A percentile compares a stretch with the other conserved stretches of the same genome.
Evolutionary conservation across 805 yeast genomes (phyloP).

Genomic region (Pichia eremophila): DNA sequence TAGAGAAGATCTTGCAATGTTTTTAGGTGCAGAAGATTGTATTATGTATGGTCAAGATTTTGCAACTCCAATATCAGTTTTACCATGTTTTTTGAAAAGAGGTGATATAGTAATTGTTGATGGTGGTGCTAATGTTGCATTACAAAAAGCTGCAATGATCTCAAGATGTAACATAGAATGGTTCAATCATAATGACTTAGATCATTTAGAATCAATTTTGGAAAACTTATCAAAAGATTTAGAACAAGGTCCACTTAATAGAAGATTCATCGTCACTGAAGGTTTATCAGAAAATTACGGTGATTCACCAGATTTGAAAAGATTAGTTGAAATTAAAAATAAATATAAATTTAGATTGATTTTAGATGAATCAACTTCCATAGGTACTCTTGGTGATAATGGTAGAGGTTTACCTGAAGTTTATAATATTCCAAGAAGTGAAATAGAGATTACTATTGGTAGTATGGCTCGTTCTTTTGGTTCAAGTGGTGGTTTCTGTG

Average conservation of each 20-base stretch:
- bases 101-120: constrained; percentile 92
- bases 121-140: constrained; percentile 58
- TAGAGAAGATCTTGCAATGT: constrained; percentile 66
- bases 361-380: constrained; percentile 77
- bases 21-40: constrained; percentile 67
- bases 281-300: constrained; percentile 79
- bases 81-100: constrained; percentile 90
- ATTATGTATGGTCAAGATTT: constrained; percentile 92
- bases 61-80: constrained; percentile 74
- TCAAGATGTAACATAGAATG: constrained; percentile 80
- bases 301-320: constrained; percentile 62
- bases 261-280: constrained; percentile 88
- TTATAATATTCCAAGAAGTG: constrained; percentile 54
- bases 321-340: constrained; percentile 63
- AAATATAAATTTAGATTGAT: constrained; percentile 79
- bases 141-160: constrained; percentile 82
- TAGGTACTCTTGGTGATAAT: constrained; percentile 75
- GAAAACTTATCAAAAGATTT: constrained; percentile 50
- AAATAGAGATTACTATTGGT: constrained; percentile 80
- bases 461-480: constrained; percentile 76
- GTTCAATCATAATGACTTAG: constrained; percentile 84
- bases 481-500: constrained; percentile 88
- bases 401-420: constrained; percentile 85
- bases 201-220: constrained; percentile 64
- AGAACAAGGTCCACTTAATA: constrained; percentile 65